phyloP scores from a whole-genome alignment of 1,284 basidiomycete species.

The Microbotryum intermedium region DNA sequence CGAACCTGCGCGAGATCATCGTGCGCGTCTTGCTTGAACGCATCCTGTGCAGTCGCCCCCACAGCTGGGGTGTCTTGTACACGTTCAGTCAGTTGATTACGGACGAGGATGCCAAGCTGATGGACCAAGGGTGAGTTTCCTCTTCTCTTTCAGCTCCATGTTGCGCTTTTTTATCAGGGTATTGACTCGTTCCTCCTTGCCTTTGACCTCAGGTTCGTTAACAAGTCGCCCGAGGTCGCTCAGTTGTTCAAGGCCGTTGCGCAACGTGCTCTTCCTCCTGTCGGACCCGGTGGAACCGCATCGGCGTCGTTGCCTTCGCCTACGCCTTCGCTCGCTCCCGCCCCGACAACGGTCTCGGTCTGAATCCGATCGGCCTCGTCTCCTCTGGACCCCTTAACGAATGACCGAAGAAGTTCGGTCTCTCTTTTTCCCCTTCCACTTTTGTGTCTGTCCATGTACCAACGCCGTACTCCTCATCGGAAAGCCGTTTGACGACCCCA shows the following conservation, averaged over 20 bases:
- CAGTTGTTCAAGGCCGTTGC: background rate
- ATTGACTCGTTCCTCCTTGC: background rate
- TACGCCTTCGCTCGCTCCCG: background rate
- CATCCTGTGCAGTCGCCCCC: slow-evolving; percentile 84
- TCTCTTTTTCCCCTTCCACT: too few species aligned
- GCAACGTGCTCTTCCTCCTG: too few species aligned
- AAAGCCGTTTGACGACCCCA: background rate
- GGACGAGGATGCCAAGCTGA: slow-evolving; percentile 49
- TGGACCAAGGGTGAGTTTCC: background rate
- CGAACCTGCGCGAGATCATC: slow-evolving; percentile 79
- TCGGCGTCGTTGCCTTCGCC: background rate
- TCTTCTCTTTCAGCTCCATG: background rate
- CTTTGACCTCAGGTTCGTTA: background rate
- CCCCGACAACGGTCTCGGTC: background rate
- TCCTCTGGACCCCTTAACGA: background rate
- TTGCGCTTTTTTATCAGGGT: background rate
- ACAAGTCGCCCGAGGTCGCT: background rate
- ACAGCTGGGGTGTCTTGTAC: slow-evolving; percentile 92
- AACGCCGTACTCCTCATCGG: too few species aligned
- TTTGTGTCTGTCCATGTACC: too few species aligned
- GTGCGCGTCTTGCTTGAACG: slow-evolving; percentile 82
- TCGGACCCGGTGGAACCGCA: too few species aligned
- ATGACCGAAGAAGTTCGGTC: background rate
- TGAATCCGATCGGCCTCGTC: background rate
- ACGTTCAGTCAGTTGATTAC: slow-evolving; percentile 86